Base-by-base conservation (phyloP, 2,329 filamentous ascomycete species). In the Beauveria varroae region DNA sequence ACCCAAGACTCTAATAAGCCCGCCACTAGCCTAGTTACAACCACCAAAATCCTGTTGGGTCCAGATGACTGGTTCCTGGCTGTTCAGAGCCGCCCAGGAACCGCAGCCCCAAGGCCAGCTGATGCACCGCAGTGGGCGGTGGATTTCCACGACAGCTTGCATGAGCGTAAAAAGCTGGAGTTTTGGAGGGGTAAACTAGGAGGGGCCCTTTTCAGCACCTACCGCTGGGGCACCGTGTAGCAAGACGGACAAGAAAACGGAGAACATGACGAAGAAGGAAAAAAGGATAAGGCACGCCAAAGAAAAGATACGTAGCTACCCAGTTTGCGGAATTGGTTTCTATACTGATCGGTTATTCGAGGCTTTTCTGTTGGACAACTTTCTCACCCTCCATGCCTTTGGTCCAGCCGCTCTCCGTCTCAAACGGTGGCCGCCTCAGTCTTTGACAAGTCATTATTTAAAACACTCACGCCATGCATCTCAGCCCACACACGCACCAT, bases 301-400 rank as follows among this genome's bases (percentile, higher is more conserved):
- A 22, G n/a, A 37, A 40, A 18, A 51, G 40, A 34, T 60, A 54
- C 40, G 50, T 54, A 60, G 44, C 14, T 61, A 56, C 20, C 37
- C 30, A 34, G 4, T 34, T 5, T 16, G 34, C 46, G 5, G 20
- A 51, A 44, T 22, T 37, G 26, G 16, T 18, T 26, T 8, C 12
- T 49, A 18, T 16, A 14, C 52, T 44, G 24, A 46, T 61, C 59
- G 59, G 52, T 20, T 61, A 61, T 61, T 50, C 51, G 9, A 56
- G 59, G 51, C 51, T 46, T 34, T 61, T 20, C 18, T 24, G 22
- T 40, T 20, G 28, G n/a, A 30, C 47, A 28, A 37, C 34, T 14
- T 37, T 37, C 34, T 37, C 34, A 37, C 34, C 34, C 12, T 37
- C 12, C 34, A 14, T 37, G 34, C 34, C 34, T 37, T 37, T 37